Conservation (phyloP, 1,284 basidiomycete species). For the Cryptococcus sp. region DNA sequence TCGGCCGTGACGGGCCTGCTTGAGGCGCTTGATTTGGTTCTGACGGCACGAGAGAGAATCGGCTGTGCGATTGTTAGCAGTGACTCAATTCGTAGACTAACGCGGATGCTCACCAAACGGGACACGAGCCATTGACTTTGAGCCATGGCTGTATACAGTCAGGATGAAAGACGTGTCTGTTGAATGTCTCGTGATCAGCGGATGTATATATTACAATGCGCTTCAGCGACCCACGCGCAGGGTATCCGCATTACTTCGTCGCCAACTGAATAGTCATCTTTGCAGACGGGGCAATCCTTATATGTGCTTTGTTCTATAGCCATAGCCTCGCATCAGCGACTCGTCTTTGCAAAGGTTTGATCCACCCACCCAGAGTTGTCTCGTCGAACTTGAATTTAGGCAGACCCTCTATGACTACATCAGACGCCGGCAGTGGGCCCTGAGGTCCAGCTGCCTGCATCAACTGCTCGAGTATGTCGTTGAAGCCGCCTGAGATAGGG, state of each 20-base stretch:
- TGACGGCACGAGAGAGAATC: constrained; percentile 48
- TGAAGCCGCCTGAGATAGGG: constrained; percentile 38
- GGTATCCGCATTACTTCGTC: constrained; percentile 46
- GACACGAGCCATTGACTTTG: constrained; percentile 51
- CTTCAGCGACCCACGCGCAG: constrained; percentile 38
- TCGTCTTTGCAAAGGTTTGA: neutral
- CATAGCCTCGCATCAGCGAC: neutral
- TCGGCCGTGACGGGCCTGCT: too few relatives aligned
- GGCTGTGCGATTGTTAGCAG: constrained; percentile 24
- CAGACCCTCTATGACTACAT: constrained; percentile 46
- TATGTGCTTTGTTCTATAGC: constrained; percentile 32
- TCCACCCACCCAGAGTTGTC: constrained; percentile 37
- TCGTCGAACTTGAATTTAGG: constrained; percentile 45
- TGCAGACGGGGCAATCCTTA: constrained; percentile 52
- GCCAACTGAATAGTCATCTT: constrained; percentile 46
- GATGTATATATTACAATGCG: too few relatives aligned
- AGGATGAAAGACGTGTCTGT: constrained; percentile 50
- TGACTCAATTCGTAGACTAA: too few relatives aligned
- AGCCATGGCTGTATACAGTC: constrained; percentile 52
- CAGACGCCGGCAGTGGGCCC: constrained; percentile 47
- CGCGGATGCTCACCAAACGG: constrained; percentile 50
- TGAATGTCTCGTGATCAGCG: neutral
- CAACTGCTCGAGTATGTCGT: constrained; percentile 47
- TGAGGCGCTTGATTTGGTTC: constrained; percentile 15
- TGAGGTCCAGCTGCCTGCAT: constrained; percentile 52